Conservation (phyloP, 768 basidiomycete species). For the Boletus rufocinnamomeus region DNA sequence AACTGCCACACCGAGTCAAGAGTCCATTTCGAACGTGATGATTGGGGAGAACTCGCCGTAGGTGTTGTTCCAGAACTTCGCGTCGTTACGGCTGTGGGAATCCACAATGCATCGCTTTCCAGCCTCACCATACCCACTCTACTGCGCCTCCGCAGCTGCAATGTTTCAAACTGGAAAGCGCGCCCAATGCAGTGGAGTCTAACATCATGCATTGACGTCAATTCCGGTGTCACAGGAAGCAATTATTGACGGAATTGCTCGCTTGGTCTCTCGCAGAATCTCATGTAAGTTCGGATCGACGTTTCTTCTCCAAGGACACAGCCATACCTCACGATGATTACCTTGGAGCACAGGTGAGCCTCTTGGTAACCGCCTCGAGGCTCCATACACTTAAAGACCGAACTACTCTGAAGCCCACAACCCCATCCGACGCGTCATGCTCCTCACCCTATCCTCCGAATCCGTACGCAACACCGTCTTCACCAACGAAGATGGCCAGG, state of each 20-base stretch:
- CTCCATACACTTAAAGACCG: background rate
- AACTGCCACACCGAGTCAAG: too few relatives aligned
- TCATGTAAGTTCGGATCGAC: background rate
- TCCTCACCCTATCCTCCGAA: conserved; percentile 23
- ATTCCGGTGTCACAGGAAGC: background rate
- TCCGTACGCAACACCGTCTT: conserved; percentile 21
- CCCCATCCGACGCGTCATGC: conserved; percentile 9
- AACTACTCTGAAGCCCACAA: background rate
- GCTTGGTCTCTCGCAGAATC: background rate
- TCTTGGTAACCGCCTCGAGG: background rate
- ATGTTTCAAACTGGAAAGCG: background rate
- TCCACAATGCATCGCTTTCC: background rate
- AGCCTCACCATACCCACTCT: too few relatives aligned
- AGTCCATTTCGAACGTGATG: too few relatives aligned
- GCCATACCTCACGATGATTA: background rate
- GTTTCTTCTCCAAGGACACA: background rate
- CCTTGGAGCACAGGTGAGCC: background rate
- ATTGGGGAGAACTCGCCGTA: too few relatives aligned
- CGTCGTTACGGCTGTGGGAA: too few relatives aligned
- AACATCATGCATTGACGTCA: background rate
- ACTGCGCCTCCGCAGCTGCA: background rate
- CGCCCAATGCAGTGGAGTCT: background rate
- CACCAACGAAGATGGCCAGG: conserved; percentile 26
- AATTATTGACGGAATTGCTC: background rate
- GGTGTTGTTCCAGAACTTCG: too few relatives aligned